Conservation (phyloP, 257 asterid genomes). For the Solanum ossicruentum region DNA sequence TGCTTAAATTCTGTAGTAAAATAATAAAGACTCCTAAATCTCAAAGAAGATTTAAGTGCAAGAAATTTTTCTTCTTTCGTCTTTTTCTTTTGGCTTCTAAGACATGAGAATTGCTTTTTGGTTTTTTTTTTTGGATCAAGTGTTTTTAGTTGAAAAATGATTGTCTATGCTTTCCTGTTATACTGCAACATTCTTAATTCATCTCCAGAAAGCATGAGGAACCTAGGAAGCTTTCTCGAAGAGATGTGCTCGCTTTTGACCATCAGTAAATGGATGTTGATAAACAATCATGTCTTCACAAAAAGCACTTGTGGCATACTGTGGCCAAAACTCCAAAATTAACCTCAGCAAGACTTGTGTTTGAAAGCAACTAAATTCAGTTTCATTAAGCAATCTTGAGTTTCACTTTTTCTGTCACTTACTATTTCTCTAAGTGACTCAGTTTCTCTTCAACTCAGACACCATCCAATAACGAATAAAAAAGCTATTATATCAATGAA, state of each 20-base stretch:
- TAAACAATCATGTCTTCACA: neutral
- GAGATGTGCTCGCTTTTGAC: neutral
- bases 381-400: neutral
- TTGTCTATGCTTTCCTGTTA: neutral
- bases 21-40: too few relatives aligned
- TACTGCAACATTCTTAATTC: neutral
- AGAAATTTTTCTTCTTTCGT: too few relatives aligned
- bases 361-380: neutral
- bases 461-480: neutral
- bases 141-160: too few relatives aligned
- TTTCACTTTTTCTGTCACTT: neutral
- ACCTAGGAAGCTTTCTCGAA: neutral
- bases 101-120: too few relatives aligned
- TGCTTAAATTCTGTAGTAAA: too few relatives aligned
- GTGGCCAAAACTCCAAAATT: neutral
- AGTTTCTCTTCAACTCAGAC: neutral
- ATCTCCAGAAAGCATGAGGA: neutral
- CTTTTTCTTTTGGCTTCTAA: too few relatives aligned
- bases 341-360: neutral
- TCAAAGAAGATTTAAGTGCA: too few relatives aligned
- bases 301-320: neutral
- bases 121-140: too few relatives aligned
- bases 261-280: neutral
- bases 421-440: neutral
- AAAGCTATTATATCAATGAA: neutral